Evolutionary conservation across 805 yeast species (phyloP), one percentile per base, ranked within the genome.

Genomic region (Candida adriatica): DNA sequence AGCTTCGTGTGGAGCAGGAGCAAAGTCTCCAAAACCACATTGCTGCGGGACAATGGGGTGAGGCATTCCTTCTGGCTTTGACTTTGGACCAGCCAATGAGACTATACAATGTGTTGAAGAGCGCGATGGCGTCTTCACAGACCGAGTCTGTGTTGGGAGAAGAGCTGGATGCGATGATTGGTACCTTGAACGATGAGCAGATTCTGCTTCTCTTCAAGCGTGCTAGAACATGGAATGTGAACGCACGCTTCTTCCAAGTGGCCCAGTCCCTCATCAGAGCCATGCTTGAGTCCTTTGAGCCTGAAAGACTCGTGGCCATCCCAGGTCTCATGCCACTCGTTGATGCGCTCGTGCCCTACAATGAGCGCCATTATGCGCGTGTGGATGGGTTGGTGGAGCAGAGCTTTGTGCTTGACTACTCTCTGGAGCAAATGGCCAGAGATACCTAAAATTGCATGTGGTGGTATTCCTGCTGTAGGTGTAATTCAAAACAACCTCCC

Each of bases 191-290:
- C 16, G 62, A 71, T 20, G 80, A 75, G 2, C 83, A 81, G 48
- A 56, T 88, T 16, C 45, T 68, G 25, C 51, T 63, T 9, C 55
- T 92, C 16, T 70, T 92, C 55, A 73, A 73, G 49, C 77, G 94
- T 48, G 66, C 88, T 14, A 73, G 96, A 46, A 95, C 86, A 52
- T 92, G 99, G 99, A 92, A 92, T 55, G 79, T 94, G 27, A 90
- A 86, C 55, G 81, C 84, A 32, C 75, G 76, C 49, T 77, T 85
- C 22, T 84, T 84, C 49, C 75, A 71, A 31, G 71, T 85, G 34
- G 83, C 95, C 9, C 98, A 90, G 58, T 76, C 75, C 36, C 59
- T 87, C 25, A 66, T 90, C 31, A 67, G 73, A 42, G 78, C 83
- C 16, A 58, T 90, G 20, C 60, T 92, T 37, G 58, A 61, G 25